These are phyloP conservation scores for Niveomyces coronatus DNA, from an alignment of 2,329 filamentous ascomycete genomes.

Conservation along the genomic window DNA sequence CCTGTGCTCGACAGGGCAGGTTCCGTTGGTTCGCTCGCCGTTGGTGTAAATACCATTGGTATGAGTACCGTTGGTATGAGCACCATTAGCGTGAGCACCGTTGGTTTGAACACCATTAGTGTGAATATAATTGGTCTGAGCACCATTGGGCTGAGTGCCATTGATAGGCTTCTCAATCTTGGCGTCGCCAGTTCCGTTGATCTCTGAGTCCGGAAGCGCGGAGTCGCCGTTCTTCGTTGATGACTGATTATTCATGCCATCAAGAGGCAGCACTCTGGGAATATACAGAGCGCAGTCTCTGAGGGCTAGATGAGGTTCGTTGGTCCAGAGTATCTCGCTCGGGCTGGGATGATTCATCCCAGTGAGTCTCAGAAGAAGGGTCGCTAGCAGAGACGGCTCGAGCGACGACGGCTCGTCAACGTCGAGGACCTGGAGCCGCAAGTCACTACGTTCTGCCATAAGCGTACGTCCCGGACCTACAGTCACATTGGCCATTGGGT, in stretches of 20 bases:
- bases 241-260: background rate
- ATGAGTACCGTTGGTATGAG: too few species aligned
- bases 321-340: background rate
- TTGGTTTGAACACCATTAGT: too few species aligned
- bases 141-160: too few species aligned
- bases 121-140: too few species aligned
- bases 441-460: background rate
- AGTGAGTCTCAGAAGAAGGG: background rate
- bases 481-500: background rate
- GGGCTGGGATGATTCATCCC: background rate
- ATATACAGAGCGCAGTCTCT: constrained; percentile 3
- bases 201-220: too few species aligned
- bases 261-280: constrained; percentile 9
- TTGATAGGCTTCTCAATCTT: too few species aligned
- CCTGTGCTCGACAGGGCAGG: background rate
- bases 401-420: background rate
- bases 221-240: background rate
- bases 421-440: background rate
- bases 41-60: too few species aligned
- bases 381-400: background rate
- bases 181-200: too few species aligned
- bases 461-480: background rate
- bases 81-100: too few species aligned
- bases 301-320: background rate
- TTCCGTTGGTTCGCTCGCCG: too few species aligned